A percentile compares a stretch with the other conserved stretches of the same genome.
Conservation (phyloP, 2,329 filamentous ascomycete species). For the Pseudopyrenochaeta lycopersici region DNA sequence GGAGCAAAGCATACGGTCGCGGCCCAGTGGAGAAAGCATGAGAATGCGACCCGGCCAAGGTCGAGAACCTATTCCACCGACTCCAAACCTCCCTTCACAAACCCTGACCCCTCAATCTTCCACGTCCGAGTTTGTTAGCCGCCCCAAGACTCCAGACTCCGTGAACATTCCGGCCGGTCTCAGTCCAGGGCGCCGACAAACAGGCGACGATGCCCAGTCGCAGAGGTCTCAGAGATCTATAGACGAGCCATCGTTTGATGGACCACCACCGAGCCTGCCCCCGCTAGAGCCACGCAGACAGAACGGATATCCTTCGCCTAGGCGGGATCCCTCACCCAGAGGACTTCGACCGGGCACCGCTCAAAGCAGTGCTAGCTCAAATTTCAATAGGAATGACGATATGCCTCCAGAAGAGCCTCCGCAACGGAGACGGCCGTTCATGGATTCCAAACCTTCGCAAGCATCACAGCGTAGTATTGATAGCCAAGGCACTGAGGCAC, state of each 20-base stretch:
- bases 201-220: conserved; percentile 42
- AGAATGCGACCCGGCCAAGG: conserved; percentile 40
- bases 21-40: conserved; percentile 49
- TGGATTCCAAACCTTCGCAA: conserved; percentile 60
- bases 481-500: conserved; percentile 30
- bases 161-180: conserved; percentile 31
- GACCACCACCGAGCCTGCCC: conserved; percentile 23
- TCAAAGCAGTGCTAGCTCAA: conserved; percentile 47
- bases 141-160: conserved; percentile 45
- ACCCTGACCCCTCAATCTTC: conserved; percentile 53
- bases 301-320: conserved; percentile 37
- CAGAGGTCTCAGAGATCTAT: conserved; percentile 39
- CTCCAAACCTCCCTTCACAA: conserved; percentile 38
- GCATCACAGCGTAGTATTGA: conserved; percentile 35
- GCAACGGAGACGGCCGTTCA: conserved; percentile 71
- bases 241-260: conserved; percentile 37
- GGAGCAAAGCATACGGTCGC: conserved; percentile 44
- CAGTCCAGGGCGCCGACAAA: conserved; percentile 37
- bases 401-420: conserved; percentile 53
- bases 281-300: conserved; percentile 38
- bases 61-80: conserved; percentile 40
- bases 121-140: conserved; percentile 44
- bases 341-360: conserved; percentile 45
- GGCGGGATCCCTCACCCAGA: conserved; percentile 44
- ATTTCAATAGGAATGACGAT: conserved; percentile 40